These are phyloP conservation scores for Ophiosphaerella narmari DNA, from an alignment of 2,329 filamentous ascomycete genomes.

Conservation along the genomic window DNA sequence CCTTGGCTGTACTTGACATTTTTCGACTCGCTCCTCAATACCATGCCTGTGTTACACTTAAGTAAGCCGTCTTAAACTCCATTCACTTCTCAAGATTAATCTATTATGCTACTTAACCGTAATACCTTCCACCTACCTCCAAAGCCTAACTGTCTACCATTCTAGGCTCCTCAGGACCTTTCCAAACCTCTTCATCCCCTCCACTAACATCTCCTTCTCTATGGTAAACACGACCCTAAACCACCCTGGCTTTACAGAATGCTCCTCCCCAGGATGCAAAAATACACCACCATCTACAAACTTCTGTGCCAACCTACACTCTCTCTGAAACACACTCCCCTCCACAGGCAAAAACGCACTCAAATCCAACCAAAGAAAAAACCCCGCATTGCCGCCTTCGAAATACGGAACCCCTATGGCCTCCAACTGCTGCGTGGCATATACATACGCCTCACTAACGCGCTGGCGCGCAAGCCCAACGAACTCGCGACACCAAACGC, in stretches of 20 bases:
- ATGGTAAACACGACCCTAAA: conserved; percentile 51
- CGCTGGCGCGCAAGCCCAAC: conserved; percentile 50
- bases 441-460: conserved; percentile 48
- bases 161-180: background rate
- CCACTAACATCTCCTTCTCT: conserved; percentile 39
- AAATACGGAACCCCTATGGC: conserved; percentile 54
- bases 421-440: conserved; percentile 46
- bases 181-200: conserved; percentile 37
- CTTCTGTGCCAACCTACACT: conserved; percentile 32
- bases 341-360: conserved; percentile 15
- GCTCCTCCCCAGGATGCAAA: conserved; percentile 32
- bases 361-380: conserved; percentile 62
- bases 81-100: too few relatives aligned
- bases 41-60: too few relatives aligned
- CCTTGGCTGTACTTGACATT: too few relatives aligned
- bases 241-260: conserved; percentile 48
- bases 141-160: background rate
- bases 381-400: conserved; percentile 58
- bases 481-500: conserved; percentile 49
- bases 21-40: too few relatives aligned
- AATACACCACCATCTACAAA: conserved; percentile 21
- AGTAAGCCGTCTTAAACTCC: too few relatives aligned
- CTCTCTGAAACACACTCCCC: conserved; percentile 17
- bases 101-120: too few relatives aligned
- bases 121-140: too few relatives aligned